Percentiles rank a stretch among this genome's conserved stretches.
These are phyloP conservation scores for Talaromyces piceae DNA, from an alignment of 2,329 filamentous ascomycete genomes.

Conservation along the genomic window DNA sequence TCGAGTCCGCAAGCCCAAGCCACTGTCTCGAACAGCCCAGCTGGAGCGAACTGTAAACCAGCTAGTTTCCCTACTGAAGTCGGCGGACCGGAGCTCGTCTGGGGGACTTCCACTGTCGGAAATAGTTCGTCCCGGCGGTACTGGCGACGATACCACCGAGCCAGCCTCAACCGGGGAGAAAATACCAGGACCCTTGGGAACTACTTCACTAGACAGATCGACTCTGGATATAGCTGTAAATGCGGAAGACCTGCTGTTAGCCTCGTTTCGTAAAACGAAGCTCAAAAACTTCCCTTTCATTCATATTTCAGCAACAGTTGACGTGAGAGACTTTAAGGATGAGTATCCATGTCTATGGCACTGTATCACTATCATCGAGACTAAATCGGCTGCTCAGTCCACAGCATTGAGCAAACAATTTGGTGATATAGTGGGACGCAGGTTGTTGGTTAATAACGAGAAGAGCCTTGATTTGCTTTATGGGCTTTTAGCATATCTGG, in stretches of 20 bases:
- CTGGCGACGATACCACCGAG: not conserved
- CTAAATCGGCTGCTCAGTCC: constrained; percentile 37
- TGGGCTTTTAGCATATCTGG: constrained; percentile 41
- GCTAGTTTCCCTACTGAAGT: constrained; percentile 19
- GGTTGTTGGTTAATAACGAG: constrained; percentile 42
- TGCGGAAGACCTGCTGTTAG: constrained; percentile 36
- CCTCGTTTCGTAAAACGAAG: constrained; percentile 37
- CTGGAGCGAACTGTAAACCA: constrained; percentile 20
- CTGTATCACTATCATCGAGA: constrained; percentile 42
- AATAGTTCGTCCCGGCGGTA: not conserved
- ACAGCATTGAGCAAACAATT: constrained; percentile 33
- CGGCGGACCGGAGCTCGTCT: constrained; percentile 10
- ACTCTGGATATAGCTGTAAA: constrained; percentile 1
- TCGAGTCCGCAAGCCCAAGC: constrained; percentile 23
- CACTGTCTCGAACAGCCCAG: constrained; percentile 13
- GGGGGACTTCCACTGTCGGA: not conserved
- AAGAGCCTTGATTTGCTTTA: constrained; percentile 47
- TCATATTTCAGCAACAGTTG: constrained; percentile 31
- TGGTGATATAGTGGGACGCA: constrained; percentile 39
- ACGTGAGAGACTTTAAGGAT: constrained; percentile 31
- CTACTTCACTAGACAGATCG: not conserved
- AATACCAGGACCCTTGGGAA: too few relatives aligned
- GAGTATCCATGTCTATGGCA: constrained; percentile 45
- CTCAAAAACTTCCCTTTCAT: constrained; percentile 43
- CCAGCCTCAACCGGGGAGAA: not conserved